Conservation (phyloP, 2,329 filamentous ascomycete species). For the Penicillium palitans region DNA sequence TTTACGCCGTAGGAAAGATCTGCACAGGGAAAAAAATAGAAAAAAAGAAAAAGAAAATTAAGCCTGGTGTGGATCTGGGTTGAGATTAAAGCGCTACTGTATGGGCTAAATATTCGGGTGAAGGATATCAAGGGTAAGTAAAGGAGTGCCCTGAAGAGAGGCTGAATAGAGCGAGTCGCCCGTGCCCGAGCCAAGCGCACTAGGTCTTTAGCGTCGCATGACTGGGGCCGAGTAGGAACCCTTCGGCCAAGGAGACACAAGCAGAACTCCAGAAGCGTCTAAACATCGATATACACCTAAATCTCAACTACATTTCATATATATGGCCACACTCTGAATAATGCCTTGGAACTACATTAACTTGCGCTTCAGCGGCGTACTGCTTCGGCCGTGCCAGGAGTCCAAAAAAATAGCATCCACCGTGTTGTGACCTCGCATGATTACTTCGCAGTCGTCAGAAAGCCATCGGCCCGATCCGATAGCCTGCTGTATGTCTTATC, state of each 20-base stretch:
- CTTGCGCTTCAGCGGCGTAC: not conserved
- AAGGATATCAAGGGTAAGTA: too few relatives aligned
- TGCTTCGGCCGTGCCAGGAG: not conserved
- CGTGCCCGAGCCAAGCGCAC: too few relatives aligned
- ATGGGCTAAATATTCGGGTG: too few relatives aligned
- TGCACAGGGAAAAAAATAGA: not conserved
- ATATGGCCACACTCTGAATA: too few relatives aligned
- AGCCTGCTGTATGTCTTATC: conserved; percentile 24
- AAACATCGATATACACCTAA: too few relatives aligned
- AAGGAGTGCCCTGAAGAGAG: too few relatives aligned
- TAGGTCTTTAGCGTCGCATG: too few relatives aligned
- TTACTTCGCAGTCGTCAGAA: not conserved
- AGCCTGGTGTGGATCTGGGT: not conserved
- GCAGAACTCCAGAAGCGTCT: too few relatives aligned
- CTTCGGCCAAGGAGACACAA: too few relatives aligned
- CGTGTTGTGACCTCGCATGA: not conserved
- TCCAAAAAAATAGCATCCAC: not conserved
- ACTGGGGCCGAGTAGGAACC: too few relatives aligned
- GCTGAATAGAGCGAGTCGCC: too few relatives aligned
- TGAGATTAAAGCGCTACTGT: not conserved
- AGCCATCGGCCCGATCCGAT: not conserved
- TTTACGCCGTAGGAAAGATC: not conserved
- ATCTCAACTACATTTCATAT: too few relatives aligned
- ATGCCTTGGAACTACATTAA: not conserved
- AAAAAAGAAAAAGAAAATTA: not conserved